Percentiles rank a stretch among this genome's conserved stretches.
Conservation (phyloP, 2,329 filamentous ascomycete species). For the Fusarium sambucinum region DNA sequence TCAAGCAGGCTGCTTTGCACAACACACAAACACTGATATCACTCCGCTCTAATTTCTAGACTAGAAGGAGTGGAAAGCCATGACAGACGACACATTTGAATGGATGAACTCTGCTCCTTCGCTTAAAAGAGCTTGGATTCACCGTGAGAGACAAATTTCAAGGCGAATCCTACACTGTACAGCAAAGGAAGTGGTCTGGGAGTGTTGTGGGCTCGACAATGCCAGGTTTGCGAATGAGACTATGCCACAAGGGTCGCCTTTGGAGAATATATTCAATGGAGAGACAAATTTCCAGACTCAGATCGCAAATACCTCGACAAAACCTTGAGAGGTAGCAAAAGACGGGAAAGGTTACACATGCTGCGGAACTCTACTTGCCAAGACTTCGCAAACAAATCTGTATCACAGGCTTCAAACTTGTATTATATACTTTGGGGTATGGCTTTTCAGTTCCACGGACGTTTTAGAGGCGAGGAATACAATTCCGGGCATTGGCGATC, state of each 20-base stretch:
- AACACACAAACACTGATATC: not conserved
- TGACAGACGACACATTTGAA: not conserved
- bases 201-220: not conserved
- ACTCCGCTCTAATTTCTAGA: too few species aligned
- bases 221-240: not conserved
- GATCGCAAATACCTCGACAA: not conserved
- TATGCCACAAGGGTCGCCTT: not conserved
- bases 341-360: not conserved
- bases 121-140: not conserved
- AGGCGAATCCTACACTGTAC: not conserved
- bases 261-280: not conserved
- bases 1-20: not conserved
- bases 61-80: not conserved
- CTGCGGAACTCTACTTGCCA: not conserved
- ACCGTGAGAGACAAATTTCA: not conserved
- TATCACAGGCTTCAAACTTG: not conserved
- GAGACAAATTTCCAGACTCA: not conserved
- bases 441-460: not conserved
- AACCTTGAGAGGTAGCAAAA: not conserved
- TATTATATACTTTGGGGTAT: not conserved
- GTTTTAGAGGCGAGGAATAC: not conserved
- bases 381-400: not conserved
- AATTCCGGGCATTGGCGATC: not conserved
- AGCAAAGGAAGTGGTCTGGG: not conserved
- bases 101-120: not conserved